Evolutionary conservation across 345 rosid species (phyloP).

Genomic region (Adansonia digitata): DNA sequence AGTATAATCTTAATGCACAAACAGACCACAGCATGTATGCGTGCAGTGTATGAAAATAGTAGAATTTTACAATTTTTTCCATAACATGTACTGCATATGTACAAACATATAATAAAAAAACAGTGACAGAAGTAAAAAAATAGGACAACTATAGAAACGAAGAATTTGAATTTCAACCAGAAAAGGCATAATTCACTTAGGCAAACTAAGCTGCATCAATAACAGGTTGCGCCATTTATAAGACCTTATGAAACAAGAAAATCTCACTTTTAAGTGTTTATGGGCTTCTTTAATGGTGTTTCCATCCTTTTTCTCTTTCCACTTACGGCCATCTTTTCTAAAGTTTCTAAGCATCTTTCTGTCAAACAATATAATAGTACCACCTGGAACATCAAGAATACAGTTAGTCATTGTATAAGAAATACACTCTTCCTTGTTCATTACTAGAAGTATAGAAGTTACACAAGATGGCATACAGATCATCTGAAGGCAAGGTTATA

Average conservation of each 20-base stretch:
- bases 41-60: neutral
- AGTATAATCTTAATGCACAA: neutral
- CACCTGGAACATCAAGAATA: slow-evolving; percentile 51
- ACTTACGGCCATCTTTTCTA: slow-evolving; percentile 94
- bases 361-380: slow-evolving; percentile 67
- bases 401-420: neutral
- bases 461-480: neutral
- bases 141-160: neutral
- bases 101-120: neutral
- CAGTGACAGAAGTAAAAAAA: neutral
- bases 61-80: neutral
- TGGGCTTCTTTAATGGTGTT: slow-evolving; percentile 98
- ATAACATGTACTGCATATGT: neutral
- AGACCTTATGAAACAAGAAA: slow-evolving; percentile 7
- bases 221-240: neutral
- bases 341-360: slow-evolving; percentile 98
- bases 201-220: neutral
- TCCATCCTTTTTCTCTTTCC: slow-evolving; percentile 99
- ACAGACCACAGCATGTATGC: neutral
- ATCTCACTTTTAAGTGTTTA: slow-evolving; percentile 88
- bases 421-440: neutral
- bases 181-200: neutral
- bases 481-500: neutral
- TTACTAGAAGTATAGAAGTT: neutral
- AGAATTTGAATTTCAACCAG: neutral